A percentile compares a stretch with the other conserved stretches of the same genome.
These are phyloP conservation scores for Phellopilus nigrolimitatus DNA, from an alignment of 1,284 basidiomycete genomes.

Conservation along the genomic window DNA sequence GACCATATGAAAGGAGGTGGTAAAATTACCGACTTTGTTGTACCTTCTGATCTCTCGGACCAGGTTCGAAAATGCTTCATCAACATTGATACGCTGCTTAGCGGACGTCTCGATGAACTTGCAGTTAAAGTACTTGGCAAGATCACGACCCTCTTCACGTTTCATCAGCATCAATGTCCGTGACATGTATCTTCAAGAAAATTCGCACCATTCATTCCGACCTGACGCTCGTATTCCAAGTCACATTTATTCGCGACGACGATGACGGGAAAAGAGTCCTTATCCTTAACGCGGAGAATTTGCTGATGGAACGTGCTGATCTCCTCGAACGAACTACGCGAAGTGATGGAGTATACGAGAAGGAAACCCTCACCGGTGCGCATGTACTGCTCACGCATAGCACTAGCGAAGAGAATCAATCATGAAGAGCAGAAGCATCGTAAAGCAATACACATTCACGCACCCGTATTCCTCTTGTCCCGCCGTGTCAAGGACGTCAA, in stretches of 20 bases:
- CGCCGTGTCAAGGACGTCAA: constrained; percentile 98
- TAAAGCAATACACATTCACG: constrained; percentile 31
- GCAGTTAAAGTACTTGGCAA: constrained; percentile 95
- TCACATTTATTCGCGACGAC: constrained; percentile 99
- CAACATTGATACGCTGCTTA: constrained; percentile 97
- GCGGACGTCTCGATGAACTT: constrained; percentile 99
- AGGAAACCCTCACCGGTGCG: constrained; percentile 97
- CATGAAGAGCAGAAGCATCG: constrained; percentile 17
- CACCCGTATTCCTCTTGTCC: constrained; percentile 99
- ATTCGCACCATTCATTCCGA: constrained; percentile 85
- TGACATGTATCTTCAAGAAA: neutral
- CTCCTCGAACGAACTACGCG: constrained; percentile 96
- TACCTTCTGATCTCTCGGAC: constrained; percentile 96
- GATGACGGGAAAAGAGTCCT: constrained; percentile 96
- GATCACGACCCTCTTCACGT: constrained; percentile 86
- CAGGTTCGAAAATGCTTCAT: constrained; percentile 96
- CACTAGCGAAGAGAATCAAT: constrained; percentile 55
- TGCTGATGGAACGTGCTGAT: constrained; percentile 98
- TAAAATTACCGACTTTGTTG: constrained; percentile 86
- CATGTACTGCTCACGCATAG: constrained; percentile 98
- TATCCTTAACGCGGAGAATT: constrained; percentile 95
- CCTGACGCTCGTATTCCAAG: constrained; percentile 96
- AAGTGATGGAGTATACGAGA: constrained; percentile 98
- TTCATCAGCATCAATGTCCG: constrained; percentile 2
- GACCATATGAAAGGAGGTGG: neutral